These are phyloP conservation scores for Malus orientalis DNA, from an alignment of 306 rosid genomes.

Conservation along the genomic window DNA sequence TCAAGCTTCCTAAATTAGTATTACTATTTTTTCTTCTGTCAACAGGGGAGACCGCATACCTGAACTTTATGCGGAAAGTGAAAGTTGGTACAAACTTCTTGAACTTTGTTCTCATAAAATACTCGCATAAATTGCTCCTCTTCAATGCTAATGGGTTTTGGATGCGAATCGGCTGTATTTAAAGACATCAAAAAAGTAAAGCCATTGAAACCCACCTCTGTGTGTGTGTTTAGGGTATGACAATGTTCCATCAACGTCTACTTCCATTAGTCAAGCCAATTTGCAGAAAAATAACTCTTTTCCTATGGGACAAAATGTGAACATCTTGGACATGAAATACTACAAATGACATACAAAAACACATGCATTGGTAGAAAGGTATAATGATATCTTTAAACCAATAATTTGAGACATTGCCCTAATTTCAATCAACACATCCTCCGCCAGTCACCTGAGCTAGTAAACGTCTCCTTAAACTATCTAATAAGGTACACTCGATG, in stretches of 20 bases:
- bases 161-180: slow-evolving; percentile 60
- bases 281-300: background rate
- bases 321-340: background rate
- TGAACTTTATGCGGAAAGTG: slow-evolving; percentile 91
- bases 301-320: background rate
- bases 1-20: background rate
- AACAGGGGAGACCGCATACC: slow-evolving; percentile 32
- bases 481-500: background rate
- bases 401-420: background rate
- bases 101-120: slow-evolving; percentile 48
- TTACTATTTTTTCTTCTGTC: slow-evolving; percentile 1
- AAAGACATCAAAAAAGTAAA: slow-evolving; percentile 4
- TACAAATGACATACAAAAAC: background rate
- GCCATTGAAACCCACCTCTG: background rate
- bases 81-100: slow-evolving; percentile 77
- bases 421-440: background rate
- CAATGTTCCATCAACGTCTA: slow-evolving; percentile 69
- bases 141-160: slow-evolving; percentile 58
- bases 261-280: slow-evolving; percentile 42
- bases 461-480: background rate
- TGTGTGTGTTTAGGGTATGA: slow-evolving; percentile 41
- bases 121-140: slow-evolving; percentile 53
- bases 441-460: background rate
- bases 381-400: background rate
- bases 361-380: background rate